Percentiles rank a stretch among this genome's conserved stretches.
Conservation (phyloP, 345 rosid genomes). For the Hirschfeldia incana region DNA sequence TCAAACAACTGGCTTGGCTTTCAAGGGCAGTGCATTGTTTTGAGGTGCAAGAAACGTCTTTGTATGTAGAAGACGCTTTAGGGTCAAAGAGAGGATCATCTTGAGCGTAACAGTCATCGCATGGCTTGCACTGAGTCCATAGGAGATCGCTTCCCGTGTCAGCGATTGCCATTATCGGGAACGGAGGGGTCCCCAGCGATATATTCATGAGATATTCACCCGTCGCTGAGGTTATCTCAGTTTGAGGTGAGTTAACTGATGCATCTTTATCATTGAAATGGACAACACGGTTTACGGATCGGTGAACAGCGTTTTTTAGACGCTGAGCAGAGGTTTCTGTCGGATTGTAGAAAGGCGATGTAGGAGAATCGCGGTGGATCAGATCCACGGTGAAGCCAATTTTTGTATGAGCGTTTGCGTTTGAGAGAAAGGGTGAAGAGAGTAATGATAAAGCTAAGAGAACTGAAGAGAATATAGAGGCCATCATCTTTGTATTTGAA, state of each 20-base stretch:
- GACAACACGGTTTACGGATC: slow-evolving; percentile 22
- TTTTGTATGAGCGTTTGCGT: background rate
- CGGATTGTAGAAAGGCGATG: slow-evolving; percentile 39
- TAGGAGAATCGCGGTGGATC: slow-evolving; percentile 41
- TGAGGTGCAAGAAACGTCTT: slow-evolving; percentile 38
- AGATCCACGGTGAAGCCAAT: slow-evolving; percentile 35
- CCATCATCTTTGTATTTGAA: background rate
- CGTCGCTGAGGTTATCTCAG: background rate
- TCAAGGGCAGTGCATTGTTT: slow-evolving; percentile 13
- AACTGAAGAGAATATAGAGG: background rate
- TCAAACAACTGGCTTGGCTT: background rate
- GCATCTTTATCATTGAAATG: background rate
- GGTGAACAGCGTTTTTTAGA: slow-evolving; percentile 16
- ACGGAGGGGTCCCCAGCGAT: slow-evolving; percentile 33
- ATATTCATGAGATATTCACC: slow-evolving; percentile 44
- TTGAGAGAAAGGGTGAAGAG: slow-evolving; percentile 2
- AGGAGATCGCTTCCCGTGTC: slow-evolving; percentile 44
- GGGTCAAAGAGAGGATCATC: slow-evolving; percentile 42
- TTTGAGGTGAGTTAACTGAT: background rate
- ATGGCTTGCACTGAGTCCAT: slow-evolving; percentile 45
- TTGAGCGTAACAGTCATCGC: slow-evolving; percentile 39
- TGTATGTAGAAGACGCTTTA: slow-evolving; percentile 44
- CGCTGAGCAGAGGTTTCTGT: slow-evolving; percentile 15
- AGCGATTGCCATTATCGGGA: slow-evolving; percentile 30
- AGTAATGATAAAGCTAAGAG: slow-evolving; percentile 9